A percentile compares a stretch with the other conserved stretches of the same genome.
Evolutionary conservation across 495 filamentous ascomycete species (phyloP).

Genomic region (Jackrogersella multiformis): DNA sequence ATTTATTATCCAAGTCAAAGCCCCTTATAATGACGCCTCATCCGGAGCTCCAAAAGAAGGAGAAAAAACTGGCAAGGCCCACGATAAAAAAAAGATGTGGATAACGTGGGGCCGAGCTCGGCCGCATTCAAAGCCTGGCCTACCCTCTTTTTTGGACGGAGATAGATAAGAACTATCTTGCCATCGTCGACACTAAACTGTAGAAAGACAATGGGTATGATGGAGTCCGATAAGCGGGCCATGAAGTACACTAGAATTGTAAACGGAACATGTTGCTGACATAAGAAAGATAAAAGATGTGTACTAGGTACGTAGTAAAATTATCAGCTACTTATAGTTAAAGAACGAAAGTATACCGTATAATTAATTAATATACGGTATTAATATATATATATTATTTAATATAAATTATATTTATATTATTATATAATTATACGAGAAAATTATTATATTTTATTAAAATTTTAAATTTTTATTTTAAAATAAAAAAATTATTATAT

Average conservation of each 20-base stretch:
- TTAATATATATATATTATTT: too few relatives aligned
- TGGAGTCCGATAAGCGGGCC: constrained; percentile 40
- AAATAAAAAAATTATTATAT: too few relatives aligned
- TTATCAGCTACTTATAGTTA: too few relatives aligned
- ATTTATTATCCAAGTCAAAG: constrained; percentile 1
- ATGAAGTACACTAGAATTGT: constrained; percentile 43
- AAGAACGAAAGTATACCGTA: too few relatives aligned
- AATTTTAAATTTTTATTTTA: too few relatives aligned
- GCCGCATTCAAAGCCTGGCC: constrained; percentile 27
- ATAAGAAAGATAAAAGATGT: constrained; percentile 38
- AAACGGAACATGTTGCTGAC: constrained; percentile 40
- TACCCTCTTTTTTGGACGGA: constrained; percentile 25
- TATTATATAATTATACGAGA: too few relatives aligned
- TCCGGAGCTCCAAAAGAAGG: constrained; percentile 24
- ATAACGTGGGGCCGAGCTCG: constrained; percentile 41
- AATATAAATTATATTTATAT: too few relatives aligned
- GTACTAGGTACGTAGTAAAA: background rate
- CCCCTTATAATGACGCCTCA: constrained; percentile 37
- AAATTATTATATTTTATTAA: too few relatives aligned
- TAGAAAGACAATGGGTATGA: constrained; percentile 30
- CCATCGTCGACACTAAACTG: constrained; percentile 30
- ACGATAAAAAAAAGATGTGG: constrained; percentile 39
- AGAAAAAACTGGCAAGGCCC: constrained; percentile 26
- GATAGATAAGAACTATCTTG: constrained; percentile 39
- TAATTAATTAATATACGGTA: too few relatives aligned